Evolutionary conservation across 139 green algal genomes (phyloP), one percentile per base, ranked within the genome.

Genomic region (Zygnema circumcarinatum): DNA sequence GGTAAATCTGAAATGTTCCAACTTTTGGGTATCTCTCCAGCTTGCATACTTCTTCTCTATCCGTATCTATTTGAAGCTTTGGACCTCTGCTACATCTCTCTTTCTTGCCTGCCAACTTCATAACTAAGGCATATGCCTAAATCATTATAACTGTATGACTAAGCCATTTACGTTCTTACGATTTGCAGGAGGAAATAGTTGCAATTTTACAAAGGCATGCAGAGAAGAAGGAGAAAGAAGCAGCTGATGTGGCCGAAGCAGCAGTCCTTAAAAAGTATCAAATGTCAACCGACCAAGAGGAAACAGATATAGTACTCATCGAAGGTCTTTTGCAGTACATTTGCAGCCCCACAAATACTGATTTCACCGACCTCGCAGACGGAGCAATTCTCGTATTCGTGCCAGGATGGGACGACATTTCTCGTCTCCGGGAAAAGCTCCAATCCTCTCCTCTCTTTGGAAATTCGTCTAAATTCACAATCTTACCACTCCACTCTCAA

Each of bases 351-450:
- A 97, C 73, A 91, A 92, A 25, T 74, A 54, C 31, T 41, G 69
- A 39, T 41, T 39, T 41, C 7, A 41, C 3, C 16, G 7, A 41
- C 69, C 69, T 78, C 16, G 16, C 3, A 39, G 69, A 20, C 16
- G 69, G 69, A 11, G 95, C 95, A 2, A 80, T 97, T 3, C 92
- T 97, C 1, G 90, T 97, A 20, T 97, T 97, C 87, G 88, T 97
- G 38, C 95, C 95, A 1, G 95, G 95, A 2, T 97, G 95, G 95
- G 91, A 97, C 83, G 95, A 97, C 83, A 97, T 97, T 47, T 92
- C 92, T 1, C 81, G 93, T 36, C 89, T 96, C 7, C 93, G 93
- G 62, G 94, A 97, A 2, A 16, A 53, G 33, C 90, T 97, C 81
- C 88, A 92, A 53, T 39, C 7, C 3, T 62, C 53, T 0, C 53